Conservation (phyloP, 108 stramenopile species). For the Pseudonitzschia pungens region DNA sequence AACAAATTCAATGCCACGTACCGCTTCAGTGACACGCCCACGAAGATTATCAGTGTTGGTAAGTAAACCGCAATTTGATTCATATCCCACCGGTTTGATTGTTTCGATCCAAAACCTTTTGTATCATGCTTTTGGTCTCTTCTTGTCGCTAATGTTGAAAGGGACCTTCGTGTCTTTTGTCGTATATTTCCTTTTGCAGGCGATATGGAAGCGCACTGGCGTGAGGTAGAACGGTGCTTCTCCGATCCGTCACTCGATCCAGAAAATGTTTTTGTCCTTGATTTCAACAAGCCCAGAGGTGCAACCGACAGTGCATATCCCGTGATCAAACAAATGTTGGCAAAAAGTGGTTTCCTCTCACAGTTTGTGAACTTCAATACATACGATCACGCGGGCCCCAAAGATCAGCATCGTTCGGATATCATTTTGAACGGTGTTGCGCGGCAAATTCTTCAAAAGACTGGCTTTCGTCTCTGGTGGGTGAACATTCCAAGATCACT, state of each 20-base stretch:
- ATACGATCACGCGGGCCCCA: conserved; percentile 47
- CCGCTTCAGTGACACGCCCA: conserved; percentile 41
- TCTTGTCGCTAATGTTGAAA: neutral
- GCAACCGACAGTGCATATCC: conserved; percentile 54
- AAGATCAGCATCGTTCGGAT: conserved; percentile 37
- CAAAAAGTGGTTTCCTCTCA: conserved; percentile 43
- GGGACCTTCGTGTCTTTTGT: neutral
- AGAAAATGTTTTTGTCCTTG: conserved; percentile 48
- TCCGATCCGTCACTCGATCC: conserved; percentile 8
- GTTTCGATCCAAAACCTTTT: neutral
- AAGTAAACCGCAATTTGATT: neutral
- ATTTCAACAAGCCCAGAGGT: conserved; percentile 47
- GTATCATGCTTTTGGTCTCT: neutral
- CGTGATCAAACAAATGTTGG: conserved; percentile 51
- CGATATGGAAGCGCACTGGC: conserved; percentile 44
- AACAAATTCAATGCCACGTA: conserved; percentile 46
- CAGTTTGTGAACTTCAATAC: conserved; percentile 70
- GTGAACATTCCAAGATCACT: conserved; percentile 46
- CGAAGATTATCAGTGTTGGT: conserved; percentile 40
- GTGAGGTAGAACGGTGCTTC: conserved; percentile 44
- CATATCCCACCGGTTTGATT: neutral
- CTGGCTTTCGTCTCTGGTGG: conserved; percentile 60
- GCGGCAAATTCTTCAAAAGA: conserved; percentile 61
- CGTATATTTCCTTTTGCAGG: conserved; percentile 5
- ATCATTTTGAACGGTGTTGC: conserved; percentile 58